phyloP scores from a whole-genome alignment of 2,329 filamentous ascomycete species.

The Exophiala dermatitidis region DNA sequence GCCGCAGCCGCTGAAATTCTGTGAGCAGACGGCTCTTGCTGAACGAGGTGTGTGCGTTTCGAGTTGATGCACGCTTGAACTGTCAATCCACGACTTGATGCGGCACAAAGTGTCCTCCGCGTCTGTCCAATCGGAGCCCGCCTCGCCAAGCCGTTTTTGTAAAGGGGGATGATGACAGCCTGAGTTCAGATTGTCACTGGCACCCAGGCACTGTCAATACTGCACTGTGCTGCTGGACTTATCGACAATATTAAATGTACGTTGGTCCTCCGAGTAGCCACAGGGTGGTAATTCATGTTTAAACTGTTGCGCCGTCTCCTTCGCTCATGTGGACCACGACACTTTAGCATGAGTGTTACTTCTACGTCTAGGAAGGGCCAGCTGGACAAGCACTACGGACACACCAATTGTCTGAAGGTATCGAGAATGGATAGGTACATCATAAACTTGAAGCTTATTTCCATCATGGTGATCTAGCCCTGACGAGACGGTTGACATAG shows the following conservation, averaged over 20 bases:
- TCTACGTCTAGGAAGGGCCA: no score
- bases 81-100: slow-evolving; percentile 1
- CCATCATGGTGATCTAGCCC: no score
- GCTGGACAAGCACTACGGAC: no score
- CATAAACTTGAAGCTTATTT: no score
- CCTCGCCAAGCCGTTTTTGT: neutral
- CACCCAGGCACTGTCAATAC: neutral
- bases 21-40: neutral
- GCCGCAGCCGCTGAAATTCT: neutral
- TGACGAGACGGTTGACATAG: no score
- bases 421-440: no score
- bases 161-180: neutral
- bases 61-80: neutral
- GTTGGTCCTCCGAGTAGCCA: no score
- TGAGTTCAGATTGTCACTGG: neutral
- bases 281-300: no score
- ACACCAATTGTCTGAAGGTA: no score
- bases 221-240: neutral
- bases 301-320: no score
- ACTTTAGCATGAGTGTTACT: no score
- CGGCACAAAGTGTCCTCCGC: slow-evolving; percentile 1
- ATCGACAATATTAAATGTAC: neutral
- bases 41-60: neutral
- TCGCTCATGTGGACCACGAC: no score
- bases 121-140: neutral